Percentiles rank a stretch among this genome's conserved stretches.
Evolutionary conservation across 2,329 filamentous ascomycete genomes (phyloP).

Genomic region (Curvularia hawaiiensis): DNA sequence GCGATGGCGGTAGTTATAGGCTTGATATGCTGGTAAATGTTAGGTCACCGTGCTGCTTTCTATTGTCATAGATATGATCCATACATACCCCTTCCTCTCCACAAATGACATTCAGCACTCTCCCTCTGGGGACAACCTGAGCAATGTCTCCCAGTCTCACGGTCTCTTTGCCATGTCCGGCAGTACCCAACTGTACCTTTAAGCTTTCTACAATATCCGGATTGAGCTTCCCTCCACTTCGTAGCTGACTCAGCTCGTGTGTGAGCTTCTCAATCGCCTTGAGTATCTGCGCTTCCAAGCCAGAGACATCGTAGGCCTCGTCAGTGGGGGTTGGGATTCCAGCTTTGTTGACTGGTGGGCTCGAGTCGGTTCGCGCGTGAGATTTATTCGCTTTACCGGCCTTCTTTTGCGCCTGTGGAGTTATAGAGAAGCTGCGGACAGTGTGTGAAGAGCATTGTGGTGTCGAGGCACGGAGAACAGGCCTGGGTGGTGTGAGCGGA

Average conservation of each 20-base stretch:
- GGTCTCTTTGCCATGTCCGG: constrained; percentile 52
- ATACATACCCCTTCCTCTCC: constrained; percentile 66
- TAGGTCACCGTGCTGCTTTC: constrained; percentile 5
- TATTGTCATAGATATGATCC: not conserved
- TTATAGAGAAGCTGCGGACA: constrained; percentile 50
- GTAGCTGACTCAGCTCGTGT: constrained; percentile 65
- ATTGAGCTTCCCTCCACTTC: constrained; percentile 67
- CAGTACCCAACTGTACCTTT: constrained; percentile 62
- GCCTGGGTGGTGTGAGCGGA: constrained; percentile 20
- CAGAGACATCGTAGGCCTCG: constrained; percentile 66
- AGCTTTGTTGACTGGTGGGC: constrained; percentile 35
- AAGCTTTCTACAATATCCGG: constrained; percentile 65
- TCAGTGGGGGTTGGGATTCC: constrained; percentile 45
- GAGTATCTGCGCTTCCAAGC: constrained; percentile 61
- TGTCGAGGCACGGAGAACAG: constrained; percentile 9
- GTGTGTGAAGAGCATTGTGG: constrained; percentile 16
- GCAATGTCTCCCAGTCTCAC: constrained; percentile 66
- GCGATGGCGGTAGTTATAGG: constrained; percentile 60
- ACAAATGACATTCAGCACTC: constrained; percentile 65
- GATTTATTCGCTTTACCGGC: constrained; percentile 57
- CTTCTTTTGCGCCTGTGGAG: constrained; percentile 55
- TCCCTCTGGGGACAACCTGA: constrained; percentile 69
- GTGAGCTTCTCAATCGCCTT: constrained; percentile 62
- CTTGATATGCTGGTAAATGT: constrained; percentile 56
- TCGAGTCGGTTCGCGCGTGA: constrained; percentile 42